Base-by-base conservation (phyloP, 2,329 filamentous ascomycete genomes). In the Calonectria pseudoreteaudii region DNA sequence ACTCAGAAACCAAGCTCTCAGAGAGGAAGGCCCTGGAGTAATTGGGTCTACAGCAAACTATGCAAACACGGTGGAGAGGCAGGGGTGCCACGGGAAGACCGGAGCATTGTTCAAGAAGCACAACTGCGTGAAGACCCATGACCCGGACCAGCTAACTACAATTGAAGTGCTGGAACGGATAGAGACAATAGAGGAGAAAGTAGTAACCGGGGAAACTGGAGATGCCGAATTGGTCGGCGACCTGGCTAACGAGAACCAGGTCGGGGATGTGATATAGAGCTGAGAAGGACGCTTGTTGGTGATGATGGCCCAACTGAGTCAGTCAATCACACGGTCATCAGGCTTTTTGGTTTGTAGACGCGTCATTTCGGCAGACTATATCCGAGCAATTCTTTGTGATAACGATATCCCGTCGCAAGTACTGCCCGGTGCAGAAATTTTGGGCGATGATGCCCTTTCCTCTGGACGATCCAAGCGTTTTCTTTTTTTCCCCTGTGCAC, bases 281-380 rank as follows among this genome's bases (percentile, higher is more conserved):
- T 62, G 36, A 28, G n/a, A 23, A 23, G 44, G 44, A 36, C 13
- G n/a, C 18, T 20, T 56, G 30, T 56, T 56, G 50, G 1, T 20
- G 28, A 18, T 56, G 52, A 18, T 56, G 30, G 30, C 52, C 28
- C 28, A 47, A 47, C n/a, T 23, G 52, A 28, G 0, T n/a, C 52
- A 20, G 18, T 31, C 52, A 56, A 31, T 31, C 18, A 30, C 11
- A 31, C 9, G 16, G 38, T 26, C 11, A 41, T 41, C 14, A 16
- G 34, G 16, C 23, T 23, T 23, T 44, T 44, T 30, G 14, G 11
- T 23, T 36, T n/a, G 53, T 52, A 34, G 52, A 58, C 56, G 50
- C 66, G 41, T 50, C 53, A 62, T 52, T 50, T 60, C 67, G 53
- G 67, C 34, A 62, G 47, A 60, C 38, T 26, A 38, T 28, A 44